These are phyloP conservation scores for Agrocybe chaxingu DNA, from an alignment of 768 basidiomycete species.

Conservation along the genomic window DNA sequence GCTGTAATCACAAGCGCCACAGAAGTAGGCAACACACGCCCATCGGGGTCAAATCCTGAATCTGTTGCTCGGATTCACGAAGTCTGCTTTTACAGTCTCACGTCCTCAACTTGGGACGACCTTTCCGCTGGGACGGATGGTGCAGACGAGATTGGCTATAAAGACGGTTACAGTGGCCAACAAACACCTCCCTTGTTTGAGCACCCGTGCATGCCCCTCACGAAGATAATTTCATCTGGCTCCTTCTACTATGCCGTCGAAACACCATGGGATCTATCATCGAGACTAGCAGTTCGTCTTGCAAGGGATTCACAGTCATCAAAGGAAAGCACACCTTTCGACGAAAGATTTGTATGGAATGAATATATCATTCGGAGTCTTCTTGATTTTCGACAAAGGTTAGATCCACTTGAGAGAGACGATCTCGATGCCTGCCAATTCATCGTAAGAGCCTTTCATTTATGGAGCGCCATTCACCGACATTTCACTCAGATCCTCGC, in stretches of 20 bases:
- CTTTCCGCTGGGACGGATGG: constrained; percentile 56
- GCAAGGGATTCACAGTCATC: constrained; percentile 40
- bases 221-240: constrained; percentile 87
- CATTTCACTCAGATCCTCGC: constrained; percentile 61
- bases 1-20: constrained; percentile 75
- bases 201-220: constrained; percentile 87
- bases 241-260: constrained; percentile 90
- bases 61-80: constrained; percentile 82
- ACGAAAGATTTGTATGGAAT: constrained; percentile 94
- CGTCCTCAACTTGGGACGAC: constrained; percentile 84
- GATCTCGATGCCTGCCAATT: constrained; percentile 85
- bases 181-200: constrained; percentile 60
- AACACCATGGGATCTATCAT: constrained; percentile 87
- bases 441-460: constrained; percentile 51
- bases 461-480: constrained; percentile 8
- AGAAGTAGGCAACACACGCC: constrained; percentile 69
- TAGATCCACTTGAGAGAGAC: constrained; percentile 64
- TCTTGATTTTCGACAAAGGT: constrained; percentile 80
- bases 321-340: constrained; percentile 60
- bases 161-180: constrained; percentile 43
- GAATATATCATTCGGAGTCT: constrained; percentile 84
- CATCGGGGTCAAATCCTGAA: constrained; percentile 55
- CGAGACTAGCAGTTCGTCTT: constrained; percentile 71
- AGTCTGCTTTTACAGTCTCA: constrained; percentile 87
- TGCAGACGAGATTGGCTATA: constrained; percentile 42